Base-by-base conservation (phyloP, 2,329 filamentous ascomycete species). In the Cadophora sp. region DNA sequence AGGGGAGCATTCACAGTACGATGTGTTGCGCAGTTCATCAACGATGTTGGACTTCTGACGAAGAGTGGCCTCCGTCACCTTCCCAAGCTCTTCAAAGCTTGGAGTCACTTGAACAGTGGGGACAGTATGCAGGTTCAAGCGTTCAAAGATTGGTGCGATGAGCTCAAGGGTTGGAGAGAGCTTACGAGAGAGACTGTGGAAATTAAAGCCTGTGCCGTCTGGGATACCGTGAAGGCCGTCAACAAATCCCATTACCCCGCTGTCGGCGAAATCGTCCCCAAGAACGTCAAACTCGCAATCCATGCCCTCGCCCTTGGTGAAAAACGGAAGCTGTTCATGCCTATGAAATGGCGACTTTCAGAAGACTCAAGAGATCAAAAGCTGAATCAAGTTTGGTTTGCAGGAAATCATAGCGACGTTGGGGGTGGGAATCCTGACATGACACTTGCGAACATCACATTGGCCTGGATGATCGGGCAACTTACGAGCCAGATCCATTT, bases 251-350 rank as follows among this genome's bases (percentile, higher is more conserved):
- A 43, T 6, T 43, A 24, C 24, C 55, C 55, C n/a, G n/a, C 22
- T 30, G 62, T 67, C 14, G 39, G 36, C 22, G 24, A 58, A n/a
- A 48, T 14, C 8, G 39, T 68, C 16, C 59, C 64, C n/a, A 66
- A 71, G 65, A 76, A 78, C 65, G 77, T 84, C 22, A 75, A 81
- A 64, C 73, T 81, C 67, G 82, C 82, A 0, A 82, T 83, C 66
- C 82, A 83, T 62, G 81, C 81, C 3, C 76, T 84, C 4, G 80
- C 81, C 2, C 76, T 83, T 18, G 81, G 83, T 67, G 82, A 84
- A 69, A 77, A 78, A 24, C 77, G 82, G 43, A 63, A 69, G 9
- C 64, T 75, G 4, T 80, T 79, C 68, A 59, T 64, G 2, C 78
- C 79, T 9, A 73, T 78, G 4, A 53, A 79, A 8, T 80, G 78